These are phyloP conservation scores for Lactifluus subvellereus DNA, from an alignment of 768 basidiomycete species.

Conservation along the genomic window DNA sequence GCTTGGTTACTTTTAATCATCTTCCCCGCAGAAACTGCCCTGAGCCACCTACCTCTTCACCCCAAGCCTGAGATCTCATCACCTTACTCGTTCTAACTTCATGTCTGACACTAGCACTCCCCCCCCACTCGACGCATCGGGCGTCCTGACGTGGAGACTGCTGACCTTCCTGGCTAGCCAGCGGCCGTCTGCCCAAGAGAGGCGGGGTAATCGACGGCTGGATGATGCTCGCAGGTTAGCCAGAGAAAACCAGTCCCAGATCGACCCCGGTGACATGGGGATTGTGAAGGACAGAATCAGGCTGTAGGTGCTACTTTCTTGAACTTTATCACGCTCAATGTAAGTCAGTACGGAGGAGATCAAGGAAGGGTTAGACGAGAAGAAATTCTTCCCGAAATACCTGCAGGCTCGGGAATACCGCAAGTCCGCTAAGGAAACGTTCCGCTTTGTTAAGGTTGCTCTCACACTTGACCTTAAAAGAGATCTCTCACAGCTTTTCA, in stretches of 20 bases:
- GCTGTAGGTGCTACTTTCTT: not conserved
- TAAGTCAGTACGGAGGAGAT: slow-evolving; percentile 1
- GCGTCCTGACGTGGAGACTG: slow-evolving; percentile 4
- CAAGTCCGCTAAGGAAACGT: not conserved
- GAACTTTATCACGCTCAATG: not conserved
- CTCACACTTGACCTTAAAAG: too few relatives aligned
- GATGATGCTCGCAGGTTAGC: slow-evolving; percentile 3
- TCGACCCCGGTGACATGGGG: not conserved
- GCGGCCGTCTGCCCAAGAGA: not conserved
- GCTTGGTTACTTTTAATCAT: not conserved
- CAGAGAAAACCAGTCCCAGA: not conserved
- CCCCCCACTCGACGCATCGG: slow-evolving; percentile 3
- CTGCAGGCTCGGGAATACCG: slow-evolving; percentile 7
- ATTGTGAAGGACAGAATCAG: slow-evolving; percentile 1
- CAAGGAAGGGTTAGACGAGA: not conserved
- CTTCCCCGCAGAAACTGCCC: not conserved
- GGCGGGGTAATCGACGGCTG: not conserved
- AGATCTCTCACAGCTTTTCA: slow-evolving; percentile 1
- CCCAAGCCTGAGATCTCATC: not conserved
- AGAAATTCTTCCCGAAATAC: not conserved
- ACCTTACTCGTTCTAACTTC: not conserved
- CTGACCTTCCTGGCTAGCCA: not conserved
- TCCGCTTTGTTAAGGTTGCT: not conserved
- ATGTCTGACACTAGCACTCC: not conserved
- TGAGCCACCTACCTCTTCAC: not conserved